Conservation (phyloP, 768 basidiomycete genomes). For the Psilocybe subaeruginosa region DNA sequence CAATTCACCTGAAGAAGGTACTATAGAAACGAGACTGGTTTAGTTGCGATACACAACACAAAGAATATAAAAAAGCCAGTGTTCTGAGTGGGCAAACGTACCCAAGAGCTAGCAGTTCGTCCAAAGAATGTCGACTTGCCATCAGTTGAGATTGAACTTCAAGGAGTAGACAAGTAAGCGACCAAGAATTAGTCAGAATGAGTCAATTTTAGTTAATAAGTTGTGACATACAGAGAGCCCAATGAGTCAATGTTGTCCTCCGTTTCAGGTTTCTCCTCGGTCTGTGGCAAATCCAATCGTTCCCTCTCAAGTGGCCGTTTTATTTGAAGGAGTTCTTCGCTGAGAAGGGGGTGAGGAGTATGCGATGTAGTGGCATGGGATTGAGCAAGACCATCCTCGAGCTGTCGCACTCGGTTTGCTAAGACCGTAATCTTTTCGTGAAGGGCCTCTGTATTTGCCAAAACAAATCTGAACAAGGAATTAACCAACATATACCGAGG, state of each 20-base stretch:
- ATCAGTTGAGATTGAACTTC: conserved; percentile 62
- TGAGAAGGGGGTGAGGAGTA: conserved; percentile 60
- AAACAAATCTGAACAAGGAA: conserved; percentile 53
- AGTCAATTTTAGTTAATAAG: conserved; percentile 4
- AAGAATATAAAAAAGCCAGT: background rate
- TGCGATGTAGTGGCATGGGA: conserved; percentile 50
- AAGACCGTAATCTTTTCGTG: conserved; percentile 70
- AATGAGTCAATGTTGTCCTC: conserved; percentile 64
- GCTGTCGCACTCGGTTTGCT: conserved; percentile 61
- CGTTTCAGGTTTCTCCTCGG: conserved; percentile 48
- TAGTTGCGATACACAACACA: conserved; percentile 3
- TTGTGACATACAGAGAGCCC: conserved; percentile 57
- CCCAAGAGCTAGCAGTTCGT: conserved; percentile 70
- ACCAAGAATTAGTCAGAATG: conserved; percentile 11
- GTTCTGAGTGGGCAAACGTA: conserved; percentile 32
- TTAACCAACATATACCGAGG: conserved; percentile 6
- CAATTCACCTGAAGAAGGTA: conserved; percentile 64
- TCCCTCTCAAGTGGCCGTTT: conserved; percentile 72
- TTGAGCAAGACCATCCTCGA: conserved; percentile 68
- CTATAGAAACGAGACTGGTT: conserved; percentile 31
- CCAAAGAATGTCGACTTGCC: conserved; percentile 71
- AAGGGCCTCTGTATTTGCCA: conserved; percentile 70
- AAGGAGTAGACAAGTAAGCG: conserved; percentile 11
- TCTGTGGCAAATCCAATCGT: conserved; percentile 39
- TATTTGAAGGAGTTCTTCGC: conserved; percentile 62